A percentile compares a stretch with the other conserved stretches of the same genome.
These are phyloP conservation scores for Phytophthora palmivora DNA, from an alignment of 352 stramenopile species.

Conservation along the genomic window DNA sequence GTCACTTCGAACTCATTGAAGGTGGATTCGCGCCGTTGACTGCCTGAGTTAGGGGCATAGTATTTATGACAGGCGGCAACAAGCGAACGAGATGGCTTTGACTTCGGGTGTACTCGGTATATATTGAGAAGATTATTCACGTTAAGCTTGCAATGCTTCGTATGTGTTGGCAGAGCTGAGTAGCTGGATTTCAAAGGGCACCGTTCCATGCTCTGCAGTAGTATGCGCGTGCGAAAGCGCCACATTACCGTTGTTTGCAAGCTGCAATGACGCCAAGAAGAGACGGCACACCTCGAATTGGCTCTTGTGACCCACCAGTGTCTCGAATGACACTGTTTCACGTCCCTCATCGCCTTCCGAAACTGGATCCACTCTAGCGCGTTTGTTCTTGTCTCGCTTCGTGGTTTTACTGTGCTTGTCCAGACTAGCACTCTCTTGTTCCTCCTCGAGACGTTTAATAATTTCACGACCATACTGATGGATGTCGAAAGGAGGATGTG, in stretches of 20 bases:
- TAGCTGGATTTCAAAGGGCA: slow-evolving; percentile 79
- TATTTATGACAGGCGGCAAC: too few relatives aligned
- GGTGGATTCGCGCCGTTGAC: slow-evolving; percentile 49
- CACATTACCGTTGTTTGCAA: slow-evolving; percentile 92
- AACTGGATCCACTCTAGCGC: slow-evolving; percentile 15
- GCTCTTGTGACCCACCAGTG: slow-evolving; percentile 59
- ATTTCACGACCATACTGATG: slow-evolving; percentile 73
- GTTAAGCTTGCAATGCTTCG: slow-evolving; percentile 57
- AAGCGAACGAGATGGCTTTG: too few relatives aligned
- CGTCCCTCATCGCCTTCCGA: slow-evolving; percentile 16
- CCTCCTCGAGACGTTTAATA: slow-evolving; percentile 52
- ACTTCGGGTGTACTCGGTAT: too few relatives aligned
- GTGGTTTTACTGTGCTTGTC: slow-evolving; percentile 37
- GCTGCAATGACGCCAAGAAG: slow-evolving; percentile 92
- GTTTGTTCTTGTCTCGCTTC: slow-evolving; percentile 39
- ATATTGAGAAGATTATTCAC: slow-evolving; percentile 24
- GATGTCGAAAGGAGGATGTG: slow-evolving; percentile 77
- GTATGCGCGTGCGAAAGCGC: slow-evolving; percentile 77
- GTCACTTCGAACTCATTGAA: slow-evolving; percentile 54
- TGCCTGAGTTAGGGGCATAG: slow-evolving; percentile 13
- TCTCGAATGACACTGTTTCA: slow-evolving; percentile 57
- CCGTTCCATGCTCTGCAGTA: slow-evolving; percentile 53
- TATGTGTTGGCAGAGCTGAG: slow-evolving; percentile 69
- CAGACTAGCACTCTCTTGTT: slow-evolving; percentile 30
- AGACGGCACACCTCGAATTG: slow-evolving; percentile 88